Base-by-base conservation (phyloP, 2,329 filamentous ascomycete genomes). In the Pseudogymnoascus sp. region DNA sequence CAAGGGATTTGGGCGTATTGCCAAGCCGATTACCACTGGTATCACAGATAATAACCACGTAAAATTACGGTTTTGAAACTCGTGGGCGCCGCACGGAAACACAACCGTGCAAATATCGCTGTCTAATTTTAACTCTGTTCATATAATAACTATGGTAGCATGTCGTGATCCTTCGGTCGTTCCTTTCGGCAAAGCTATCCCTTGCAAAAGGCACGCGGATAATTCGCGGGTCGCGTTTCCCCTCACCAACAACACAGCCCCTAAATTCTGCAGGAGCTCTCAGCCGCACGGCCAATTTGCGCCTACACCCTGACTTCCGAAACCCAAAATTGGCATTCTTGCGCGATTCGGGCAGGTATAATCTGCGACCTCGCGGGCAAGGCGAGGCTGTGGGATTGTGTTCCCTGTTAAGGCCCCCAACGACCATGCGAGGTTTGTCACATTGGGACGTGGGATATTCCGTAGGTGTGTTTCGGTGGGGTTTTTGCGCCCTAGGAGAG, bases 161-260 rank as follows among this genome's bases (percentile, higher is more conserved):
- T 55, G 48, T 21, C 29, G 29, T n/a, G 29, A 55, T 55, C 29
- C 29, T 33, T 55, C 48, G n/a, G 13, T 5, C 21, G 4, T 2
- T 5, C n/a, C 2, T 27, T 9, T 10, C 21, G 2, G 21, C 17
- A 10, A n/a, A 13, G 48, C 48, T 55, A 4, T 21, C n/a, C 48
- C 5, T 31, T 55, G 9, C 21, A 21, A 21, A 21, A 21, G 3
- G 21, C 21, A 21, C 21, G 21, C 21, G 21, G 21, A 21, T 21
- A 21, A 21, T 21, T 21, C 21, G 21, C 21, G 21, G 21, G 21
- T 21, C n/a, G 15, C 15, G 5, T 33, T 9, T 31, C 44, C 44
- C 27, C 29, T n/a, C 48, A 55, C 48, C 48, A 55, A 15, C 42
- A 42, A 29, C 48, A 21, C 48, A 55, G 44, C 48, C 48, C 48